These are phyloP conservation scores for Alternaria sp. DNA, from an alignment of 2,329 filamentous ascomycete species.

Conservation along the genomic window DNA sequence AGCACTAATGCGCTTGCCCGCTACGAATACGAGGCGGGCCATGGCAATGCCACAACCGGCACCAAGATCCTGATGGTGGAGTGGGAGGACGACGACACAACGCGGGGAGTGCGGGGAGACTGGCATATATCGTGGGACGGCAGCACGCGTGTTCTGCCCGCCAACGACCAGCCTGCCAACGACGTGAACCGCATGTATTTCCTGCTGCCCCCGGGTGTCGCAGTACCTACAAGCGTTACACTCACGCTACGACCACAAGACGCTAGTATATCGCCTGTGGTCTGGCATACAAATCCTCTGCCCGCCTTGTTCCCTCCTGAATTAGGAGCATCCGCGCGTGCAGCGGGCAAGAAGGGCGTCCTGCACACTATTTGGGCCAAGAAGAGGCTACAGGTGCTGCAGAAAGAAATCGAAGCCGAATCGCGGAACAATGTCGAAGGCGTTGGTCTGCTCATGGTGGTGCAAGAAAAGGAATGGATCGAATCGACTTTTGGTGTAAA, in stretches of 20 bases:
- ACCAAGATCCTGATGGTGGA: slow-evolving; percentile 95
- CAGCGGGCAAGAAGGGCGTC: slow-evolving; percentile 79
- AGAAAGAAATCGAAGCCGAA: slow-evolving; percentile 79
- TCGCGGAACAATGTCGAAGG: slow-evolving; percentile 78
- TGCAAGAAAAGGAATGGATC: slow-evolving; percentile 87
- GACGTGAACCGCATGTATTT: slow-evolving; percentile 76
- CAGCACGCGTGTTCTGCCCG: slow-evolving; percentile 75
- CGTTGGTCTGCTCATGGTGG: slow-evolving; percentile 82
- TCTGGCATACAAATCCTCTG: slow-evolving; percentile 76
- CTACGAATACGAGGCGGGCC: slow-evolving; percentile 84
- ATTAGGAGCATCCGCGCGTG: slow-evolving; percentile 70
- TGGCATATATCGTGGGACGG: slow-evolving; percentile 89
- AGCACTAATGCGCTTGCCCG: slow-evolving; percentile 73
- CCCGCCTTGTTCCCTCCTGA: slow-evolving; percentile 86
- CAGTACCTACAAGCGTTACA: slow-evolving; percentile 75
- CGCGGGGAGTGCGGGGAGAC: slow-evolving; percentile 57
- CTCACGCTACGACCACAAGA: slow-evolving; percentile 63
- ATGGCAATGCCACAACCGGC: slow-evolving; percentile 72
- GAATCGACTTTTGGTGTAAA: slow-evolving; percentile 77
- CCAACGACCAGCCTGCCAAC: slow-evolving; percentile 63
- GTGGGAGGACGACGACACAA: slow-evolving; percentile 73
- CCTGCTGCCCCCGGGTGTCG: slow-evolving; percentile 74
- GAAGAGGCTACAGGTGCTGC: slow-evolving; percentile 76
- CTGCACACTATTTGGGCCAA: slow-evolving; percentile 92
- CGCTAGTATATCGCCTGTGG: slow-evolving; percentile 53